These are phyloP conservation scores for Cladobotryum protrusum DNA, from an alignment of 2,329 filamentous ascomycete genomes.

Conservation along the genomic window DNA sequence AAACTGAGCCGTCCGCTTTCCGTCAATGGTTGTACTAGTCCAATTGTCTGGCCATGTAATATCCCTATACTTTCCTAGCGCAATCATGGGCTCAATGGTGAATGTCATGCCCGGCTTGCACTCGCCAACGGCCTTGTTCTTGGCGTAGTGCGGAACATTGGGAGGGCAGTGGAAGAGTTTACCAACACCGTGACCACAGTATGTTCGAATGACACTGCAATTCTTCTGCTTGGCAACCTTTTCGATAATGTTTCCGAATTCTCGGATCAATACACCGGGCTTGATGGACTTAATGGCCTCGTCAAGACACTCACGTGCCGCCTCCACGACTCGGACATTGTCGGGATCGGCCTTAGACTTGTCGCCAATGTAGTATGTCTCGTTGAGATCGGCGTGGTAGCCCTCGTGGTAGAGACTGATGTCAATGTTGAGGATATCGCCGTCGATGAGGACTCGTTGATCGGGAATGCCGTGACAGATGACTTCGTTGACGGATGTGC, in stretches of 20 bases:
- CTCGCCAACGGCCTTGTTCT: slow-evolving; percentile 93
- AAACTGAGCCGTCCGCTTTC: slow-evolving; percentile 86
- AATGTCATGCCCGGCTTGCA: slow-evolving; percentile 98
- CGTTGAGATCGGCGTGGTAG: slow-evolving; percentile 94
- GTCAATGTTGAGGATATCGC: slow-evolving; percentile 96
- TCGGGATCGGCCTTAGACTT: slow-evolving; percentile 79
- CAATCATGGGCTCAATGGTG: slow-evolving; percentile 98
- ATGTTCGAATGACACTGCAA: slow-evolving; percentile 90
- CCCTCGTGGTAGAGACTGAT: slow-evolving; percentile 91
- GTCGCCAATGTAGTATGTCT: slow-evolving; percentile 96
- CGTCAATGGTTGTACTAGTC: slow-evolving; percentile 91
- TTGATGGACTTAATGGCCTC: slow-evolving; percentile 87
- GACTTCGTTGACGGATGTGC: slow-evolving; percentile 92
- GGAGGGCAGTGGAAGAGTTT: slow-evolving; percentile 88
- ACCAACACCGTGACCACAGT: slow-evolving; percentile 95
- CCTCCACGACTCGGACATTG: slow-evolving; percentile 82
- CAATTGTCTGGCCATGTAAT: slow-evolving; percentile 98
- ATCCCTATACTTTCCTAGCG: slow-evolving; percentile 81
- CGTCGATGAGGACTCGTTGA: slow-evolving; percentile 76
- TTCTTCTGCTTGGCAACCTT: slow-evolving; percentile 80
- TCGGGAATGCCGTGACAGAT: slow-evolving; percentile 99
- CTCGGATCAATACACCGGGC: slow-evolving; percentile 84
- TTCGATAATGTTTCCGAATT: slow-evolving; percentile 92
- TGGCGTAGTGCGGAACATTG: slow-evolving; percentile 94
- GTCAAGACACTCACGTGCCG: slow-evolving; percentile 83